phyloP scores from a whole-genome alignment of 192 early-diverging fungal species.

The Backusella sp. region DNA sequence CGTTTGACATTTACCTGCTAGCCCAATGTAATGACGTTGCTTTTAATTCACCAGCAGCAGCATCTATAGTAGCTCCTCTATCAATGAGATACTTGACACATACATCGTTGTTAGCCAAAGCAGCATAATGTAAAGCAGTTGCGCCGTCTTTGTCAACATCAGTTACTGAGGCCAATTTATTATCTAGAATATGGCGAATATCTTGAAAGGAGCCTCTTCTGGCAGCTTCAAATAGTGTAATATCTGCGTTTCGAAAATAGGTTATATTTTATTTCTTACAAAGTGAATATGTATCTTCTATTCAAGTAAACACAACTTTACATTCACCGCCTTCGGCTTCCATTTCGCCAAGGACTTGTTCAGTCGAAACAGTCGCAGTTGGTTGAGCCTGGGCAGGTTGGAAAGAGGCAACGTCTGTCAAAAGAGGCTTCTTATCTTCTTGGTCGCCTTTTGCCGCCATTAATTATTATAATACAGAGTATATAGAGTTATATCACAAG shows the following conservation, averaged over 20 bases:
- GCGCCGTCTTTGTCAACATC: conserved; percentile 67
- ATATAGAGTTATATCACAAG: not conserved
- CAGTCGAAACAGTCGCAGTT: not conserved
- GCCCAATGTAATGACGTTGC: conserved; percentile 97
- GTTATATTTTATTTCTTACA: not conserved
- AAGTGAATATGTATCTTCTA: not conserved
- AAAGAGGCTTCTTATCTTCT: conserved; percentile 1
- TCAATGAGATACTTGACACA: conserved; percentile 80
- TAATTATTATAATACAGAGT: not conserved
- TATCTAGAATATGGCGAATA: conserved; percentile 57
- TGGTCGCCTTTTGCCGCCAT: not conserved
- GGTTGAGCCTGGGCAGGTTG: not conserved
- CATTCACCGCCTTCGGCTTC: not conserved
- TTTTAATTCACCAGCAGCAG: conserved; percentile 68
- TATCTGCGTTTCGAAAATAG: not conserved
- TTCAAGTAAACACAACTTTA: conserved; percentile 1
- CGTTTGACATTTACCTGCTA: conserved; percentile 48
- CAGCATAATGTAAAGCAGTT: conserved; percentile 85
- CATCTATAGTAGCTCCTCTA: conserved; percentile 73
- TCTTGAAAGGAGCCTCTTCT: conserved; percentile 64
- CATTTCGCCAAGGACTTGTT: not conserved
- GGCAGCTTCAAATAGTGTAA: conserved; percentile 66
- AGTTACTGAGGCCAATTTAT: conserved; percentile 44
- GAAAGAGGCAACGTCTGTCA: not conserved
- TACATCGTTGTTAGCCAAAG: conserved; percentile 69